A percentile compares a stretch with the other conserved stretches of the same genome.
Evolutionary conservation across 768 basidiomycete species (phyloP).

Genomic region (Steccherinum ochraceum): DNA sequence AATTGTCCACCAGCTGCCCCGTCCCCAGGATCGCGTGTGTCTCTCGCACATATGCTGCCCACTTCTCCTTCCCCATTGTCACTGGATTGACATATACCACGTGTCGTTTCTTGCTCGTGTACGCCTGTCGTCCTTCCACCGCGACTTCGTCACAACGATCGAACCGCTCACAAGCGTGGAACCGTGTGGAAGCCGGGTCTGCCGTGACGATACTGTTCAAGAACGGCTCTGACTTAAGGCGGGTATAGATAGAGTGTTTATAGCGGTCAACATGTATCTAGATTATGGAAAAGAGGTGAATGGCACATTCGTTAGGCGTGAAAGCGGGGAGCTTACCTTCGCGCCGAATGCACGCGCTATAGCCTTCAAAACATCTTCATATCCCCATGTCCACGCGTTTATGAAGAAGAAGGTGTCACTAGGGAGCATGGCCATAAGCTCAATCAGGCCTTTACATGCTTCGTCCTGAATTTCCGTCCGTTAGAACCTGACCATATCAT

Average conservation of each 20-base stretch:
- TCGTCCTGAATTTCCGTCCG: conserved; percentile 37
- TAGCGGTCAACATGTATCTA: conserved; percentile 92
- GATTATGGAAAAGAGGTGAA: neutral
- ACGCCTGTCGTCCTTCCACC: conserved; percentile 23
- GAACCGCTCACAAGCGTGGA: conserved; percentile 91
- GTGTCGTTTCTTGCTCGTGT: conserved; percentile 23
- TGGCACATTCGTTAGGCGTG: neutral
- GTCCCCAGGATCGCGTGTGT: conserved; percentile 37
- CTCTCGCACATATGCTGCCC: conserved; percentile 43
- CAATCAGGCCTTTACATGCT: conserved; percentile 60
- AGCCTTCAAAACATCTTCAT: conserved; percentile 84
- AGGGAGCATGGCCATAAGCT: conserved; percentile 66
- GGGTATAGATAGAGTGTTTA: conserved; percentile 64
- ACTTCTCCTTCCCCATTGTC: conserved; percentile 53
- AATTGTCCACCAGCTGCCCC: conserved; percentile 44
- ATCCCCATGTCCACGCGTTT: conserved; percentile 95
- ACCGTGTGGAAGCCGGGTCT: conserved; percentile 61
- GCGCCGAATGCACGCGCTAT: conserved; percentile 61
- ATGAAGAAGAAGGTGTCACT: conserved; percentile 72
- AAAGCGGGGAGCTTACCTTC: conserved; percentile 36
- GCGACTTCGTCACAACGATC: conserved; percentile 62
- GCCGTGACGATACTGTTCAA: conserved; percentile 53
- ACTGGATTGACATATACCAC: conserved; percentile 87
- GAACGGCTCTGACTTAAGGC: conserved; percentile 48
- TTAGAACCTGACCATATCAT: neutral